Evolutionary conservation across 31 red algal species (phyloP), one percentile per base, ranked within the genome.

Genomic region (Porphyra umbilicalis): DNA sequence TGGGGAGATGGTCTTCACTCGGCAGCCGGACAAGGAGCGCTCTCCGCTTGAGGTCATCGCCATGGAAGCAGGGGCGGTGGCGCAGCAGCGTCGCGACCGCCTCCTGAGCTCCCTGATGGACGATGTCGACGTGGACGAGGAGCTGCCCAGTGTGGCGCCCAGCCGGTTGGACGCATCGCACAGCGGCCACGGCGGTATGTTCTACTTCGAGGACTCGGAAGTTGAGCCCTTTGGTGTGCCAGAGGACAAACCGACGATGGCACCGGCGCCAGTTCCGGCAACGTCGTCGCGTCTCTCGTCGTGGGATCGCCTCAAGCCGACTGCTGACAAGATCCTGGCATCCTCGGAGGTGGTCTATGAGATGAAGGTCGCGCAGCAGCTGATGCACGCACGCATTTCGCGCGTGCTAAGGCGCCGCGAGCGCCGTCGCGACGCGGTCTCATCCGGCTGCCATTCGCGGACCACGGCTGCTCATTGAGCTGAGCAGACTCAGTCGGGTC

Each of bases 1-100:
- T 79, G 96, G 92, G 29, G 40, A 84, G 29, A 75, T 98, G 38
- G 91, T 98, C 29, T 98, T 94, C 85, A 83, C 80, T 67, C 87
- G 82, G 35, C 33, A 89, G 32, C 79, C 85, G 0, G 81, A 88
- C 3, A 74, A 16, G 29, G 84, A 42, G 9, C 44, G 85, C 77
- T 36, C 81, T 9, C 34, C 30, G 7, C 44, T 82, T 32, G 33
- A 83, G 39, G 30, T 76, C 32, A 88, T 39, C 32, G 80, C 38
- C 6, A 35, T 34, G 74, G 57, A 46, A 32, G 44, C 80, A 29
- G 57, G 30, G 57, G 57, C 57, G 57, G 57, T 71, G 57, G 8
- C 57, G 25, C 57, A 71, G 20, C 57, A 71, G 57, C 57, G 57
- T 18, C 57, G 57, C 25, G 57, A 71, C 20, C 57, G 57, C 3